Evolutionary conservation across 1,284 basidiomycete species (phyloP), one percentile per base, ranked within the genome.

Genomic region (Singerocomus inundabilis): DNA sequence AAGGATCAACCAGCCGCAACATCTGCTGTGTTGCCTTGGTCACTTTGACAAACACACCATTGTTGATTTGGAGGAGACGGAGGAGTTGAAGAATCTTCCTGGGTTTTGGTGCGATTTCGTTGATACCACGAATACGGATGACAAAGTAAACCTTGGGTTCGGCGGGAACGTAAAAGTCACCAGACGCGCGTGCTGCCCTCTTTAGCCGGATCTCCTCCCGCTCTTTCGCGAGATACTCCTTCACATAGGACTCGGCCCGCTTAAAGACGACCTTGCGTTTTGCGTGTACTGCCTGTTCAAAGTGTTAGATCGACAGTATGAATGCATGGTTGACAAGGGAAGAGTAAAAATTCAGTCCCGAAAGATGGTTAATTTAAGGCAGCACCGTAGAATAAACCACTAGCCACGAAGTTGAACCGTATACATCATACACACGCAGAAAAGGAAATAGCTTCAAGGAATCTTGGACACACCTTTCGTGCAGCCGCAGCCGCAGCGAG

Each of bases 251-350:
- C 77, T 99, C 97, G 48, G 97, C 96, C 56, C 97, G 92, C 88
- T 99, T 99, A 89, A 99, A 99, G 80, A 98, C 87, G 71, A 98
- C 88, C 75, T 90, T 91, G 76, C 97, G 88, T 82, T 96, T 95
- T 57, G 91, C 85, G 72, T 88, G 88, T 65, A 83, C 77, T 48
- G 88, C 88, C 95, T 98, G 67, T 49, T 57, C 45, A 47, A 54
- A 49, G 37, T 50, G 47, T 63, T 51, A 29, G 54, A 51, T 33
- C 12, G 16, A 56, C 28, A 31, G 38, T n/a, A 28, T 21, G 29
- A 6, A 35, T 36, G 18, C 31, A 34, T 6, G 24, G 48, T 54
- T 36, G 47, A 29, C n/a, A 49, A 53, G 51, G 44, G 18, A 31
- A 48, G 53, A 45, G 30, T 51, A 45, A 54, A 57, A 57, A 52